Evolutionary conservation across 116 monocot species (phyloP).

Genomic region (Zostera marina): DNA sequence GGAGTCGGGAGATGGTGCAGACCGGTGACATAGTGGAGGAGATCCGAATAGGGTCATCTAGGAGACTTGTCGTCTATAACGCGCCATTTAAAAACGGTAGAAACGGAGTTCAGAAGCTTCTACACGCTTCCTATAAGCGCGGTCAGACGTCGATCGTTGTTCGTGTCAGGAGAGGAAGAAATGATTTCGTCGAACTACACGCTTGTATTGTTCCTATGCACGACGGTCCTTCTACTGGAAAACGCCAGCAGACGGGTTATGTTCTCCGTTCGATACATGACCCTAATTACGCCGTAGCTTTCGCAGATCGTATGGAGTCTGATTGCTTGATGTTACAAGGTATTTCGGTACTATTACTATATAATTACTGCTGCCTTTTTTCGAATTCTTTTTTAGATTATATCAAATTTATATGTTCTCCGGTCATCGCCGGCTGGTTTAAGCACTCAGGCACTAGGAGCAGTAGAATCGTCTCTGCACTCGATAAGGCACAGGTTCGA

Average conservation of each 20-base stretch:
- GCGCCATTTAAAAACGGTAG: conserved; percentile 39
- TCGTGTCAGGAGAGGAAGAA: conserved; percentile 12
- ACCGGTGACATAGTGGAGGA: conserved; percentile 37
- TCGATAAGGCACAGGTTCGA: conserved; percentile 49
- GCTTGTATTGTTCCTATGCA: conserved; percentile 18
- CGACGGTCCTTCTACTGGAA: conserved; percentile 3
- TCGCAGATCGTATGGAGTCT: conserved; percentile 7
- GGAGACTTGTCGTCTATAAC: not conserved
- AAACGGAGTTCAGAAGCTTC: conserved; percentile 40
- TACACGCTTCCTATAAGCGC: conserved; percentile 39
- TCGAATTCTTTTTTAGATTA: no score
- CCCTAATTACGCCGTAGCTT: conserved; percentile 10
- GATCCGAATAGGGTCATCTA: conserved; percentile 14
- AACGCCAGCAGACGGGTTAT: not conserved
- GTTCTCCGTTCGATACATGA: conserved; percentile 16
- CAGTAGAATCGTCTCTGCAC: conserved; percentile 38
- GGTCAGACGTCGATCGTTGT: conserved; percentile 30
- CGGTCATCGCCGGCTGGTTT: not conserved
- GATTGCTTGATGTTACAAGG: conserved; percentile 9
- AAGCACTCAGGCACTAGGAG: conserved; percentile 60
- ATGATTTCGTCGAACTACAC: conserved; percentile 11
- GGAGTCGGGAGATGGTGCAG: conserved; percentile 27
- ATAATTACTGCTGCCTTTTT: no score
- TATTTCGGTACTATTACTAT: not conserved
- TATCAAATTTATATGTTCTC: not conserved